phyloP scores from a whole-genome alignment of 2,329 filamentous ascomycete species.

The Sclerotiophoma versabilis region DNA sequence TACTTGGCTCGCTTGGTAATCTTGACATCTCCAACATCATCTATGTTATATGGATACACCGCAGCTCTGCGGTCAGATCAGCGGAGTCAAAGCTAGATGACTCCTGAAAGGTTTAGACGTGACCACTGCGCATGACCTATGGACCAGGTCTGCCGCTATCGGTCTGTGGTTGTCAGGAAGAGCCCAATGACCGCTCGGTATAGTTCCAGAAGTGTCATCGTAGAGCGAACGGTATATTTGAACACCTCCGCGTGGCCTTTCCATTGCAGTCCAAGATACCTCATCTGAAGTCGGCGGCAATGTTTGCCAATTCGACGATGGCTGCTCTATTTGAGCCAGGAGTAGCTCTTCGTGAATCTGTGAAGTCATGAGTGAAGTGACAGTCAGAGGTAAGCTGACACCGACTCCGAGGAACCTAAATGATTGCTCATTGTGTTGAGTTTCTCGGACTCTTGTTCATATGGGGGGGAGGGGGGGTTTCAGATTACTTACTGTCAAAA shows the following conservation, averaged over 20 bases:
- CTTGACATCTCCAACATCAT: not conserved
- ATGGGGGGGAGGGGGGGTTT: too few species aligned
- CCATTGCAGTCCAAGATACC: too few species aligned
- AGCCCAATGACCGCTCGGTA: too few species aligned
- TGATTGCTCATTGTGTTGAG: not conserved
- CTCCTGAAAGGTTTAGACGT: not conserved
- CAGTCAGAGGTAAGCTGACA: constrained; percentile 12
- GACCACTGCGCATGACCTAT: not conserved
- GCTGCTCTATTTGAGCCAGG: not conserved
- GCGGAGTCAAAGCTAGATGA: not conserved
- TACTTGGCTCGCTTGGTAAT: not conserved
- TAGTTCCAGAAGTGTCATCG: too few species aligned
- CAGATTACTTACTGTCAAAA: too few species aligned
- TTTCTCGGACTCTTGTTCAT: too few species aligned
- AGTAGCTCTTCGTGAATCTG: not conserved
- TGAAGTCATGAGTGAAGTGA: not conserved
- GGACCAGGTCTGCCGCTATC: not conserved
- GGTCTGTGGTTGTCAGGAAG: not conserved
- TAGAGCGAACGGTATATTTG: too few species aligned
- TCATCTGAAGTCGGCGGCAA: too few species aligned
- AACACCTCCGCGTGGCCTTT: too few species aligned
- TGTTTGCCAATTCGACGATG: not conserved
- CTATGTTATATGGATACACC: not conserved
- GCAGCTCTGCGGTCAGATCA: constrained; percentile 7
- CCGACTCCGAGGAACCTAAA: constrained; percentile 1